A percentile compares a stretch with the other conserved stretches of the same genome.
Conservation (phyloP, 2,329 filamentous ascomycete species). For the Furcasterigmium sp. region DNA sequence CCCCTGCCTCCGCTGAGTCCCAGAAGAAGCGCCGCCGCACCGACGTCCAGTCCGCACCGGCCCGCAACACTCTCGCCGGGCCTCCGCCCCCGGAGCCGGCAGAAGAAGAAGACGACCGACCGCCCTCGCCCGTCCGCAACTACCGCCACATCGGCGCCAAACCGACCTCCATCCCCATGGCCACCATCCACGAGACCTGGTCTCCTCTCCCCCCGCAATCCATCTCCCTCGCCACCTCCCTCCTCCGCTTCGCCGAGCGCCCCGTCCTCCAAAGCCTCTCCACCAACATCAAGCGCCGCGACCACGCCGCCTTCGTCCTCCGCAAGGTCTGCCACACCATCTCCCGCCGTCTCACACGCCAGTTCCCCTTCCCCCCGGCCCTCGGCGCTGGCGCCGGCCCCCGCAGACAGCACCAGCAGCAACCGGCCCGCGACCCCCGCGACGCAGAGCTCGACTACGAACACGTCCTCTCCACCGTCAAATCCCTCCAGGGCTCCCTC, state of each 20-base stretch:
- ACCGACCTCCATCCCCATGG: conserved; percentile 51
- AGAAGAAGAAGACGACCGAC: conserved; percentile 6
- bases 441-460: conserved; percentile 63
- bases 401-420: neutral
- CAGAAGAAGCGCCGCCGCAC: conserved; percentile 6
- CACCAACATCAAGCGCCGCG: conserved; percentile 39
- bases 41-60: conserved; percentile 3
- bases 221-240: conserved; percentile 46
- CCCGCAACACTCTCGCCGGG: conserved; percentile 6
- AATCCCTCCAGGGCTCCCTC: conserved; percentile 50
- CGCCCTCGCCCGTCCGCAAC: conserved; percentile 22
- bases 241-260: conserved; percentile 55
- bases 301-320: conserved; percentile 51
- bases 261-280: conserved; percentile 56
- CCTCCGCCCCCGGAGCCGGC: conserved; percentile 3
- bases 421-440: conserved; percentile 19
- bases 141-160: conserved; percentile 48
- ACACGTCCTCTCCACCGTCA: conserved; percentile 54
- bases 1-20: conserved; percentile 1
- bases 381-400: conserved; percentile 13
- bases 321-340: conserved; percentile 50
- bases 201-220: conserved; percentile 48
- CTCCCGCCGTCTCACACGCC: conserved; percentile 50
- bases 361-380: conserved; percentile 62
- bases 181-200: conserved; percentile 66